These are phyloP conservation scores for Warburgia ugandensis DNA, from an alignment of 164 flowering plant species.

Conservation along the genomic window DNA sequence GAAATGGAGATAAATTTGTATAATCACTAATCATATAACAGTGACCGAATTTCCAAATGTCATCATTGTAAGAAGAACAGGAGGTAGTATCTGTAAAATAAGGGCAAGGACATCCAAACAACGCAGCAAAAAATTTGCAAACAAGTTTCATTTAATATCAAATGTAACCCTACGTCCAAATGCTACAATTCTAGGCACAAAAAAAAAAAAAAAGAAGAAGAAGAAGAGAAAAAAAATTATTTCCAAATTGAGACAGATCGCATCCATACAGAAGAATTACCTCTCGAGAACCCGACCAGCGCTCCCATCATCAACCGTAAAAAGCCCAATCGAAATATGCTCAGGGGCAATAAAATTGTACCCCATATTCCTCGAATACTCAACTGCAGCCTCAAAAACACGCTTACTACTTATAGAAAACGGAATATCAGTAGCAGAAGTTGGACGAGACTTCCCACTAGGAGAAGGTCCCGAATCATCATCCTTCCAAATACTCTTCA, in stretches of 20 bases:
- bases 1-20: too few relatives aligned
- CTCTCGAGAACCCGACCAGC: conserved; percentile 60
- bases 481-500: conserved; percentile 42
- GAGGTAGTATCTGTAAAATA: too few relatives aligned
- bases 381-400: conserved; percentile 73
- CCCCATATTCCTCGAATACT: conserved; percentile 68
- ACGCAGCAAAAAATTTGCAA: background rate
- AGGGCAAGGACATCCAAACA: too few relatives aligned
- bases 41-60: too few relatives aligned
- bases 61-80: too few relatives aligned
- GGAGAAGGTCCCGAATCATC: conserved; percentile 1
- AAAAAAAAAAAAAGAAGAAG: background rate
- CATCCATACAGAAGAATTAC: conserved; percentile 18
- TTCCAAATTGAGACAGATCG: too few relatives aligned
- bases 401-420: conserved; percentile 67
- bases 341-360: conserved; percentile 67
- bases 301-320: conserved; percentile 70
- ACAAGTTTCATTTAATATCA: background rate
- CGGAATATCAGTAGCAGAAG: conserved; percentile 34
- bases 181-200: background rate
- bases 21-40: too few relatives aligned
- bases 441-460: background rate
- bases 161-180: background rate
- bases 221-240: background rate
- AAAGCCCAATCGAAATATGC: conserved; percentile 65